Evolutionary conservation across 1,284 basidiomycete genomes (phyloP), one percentile per base, ranked within the genome.

Genomic region (Boletus semigastroideus): DNA sequence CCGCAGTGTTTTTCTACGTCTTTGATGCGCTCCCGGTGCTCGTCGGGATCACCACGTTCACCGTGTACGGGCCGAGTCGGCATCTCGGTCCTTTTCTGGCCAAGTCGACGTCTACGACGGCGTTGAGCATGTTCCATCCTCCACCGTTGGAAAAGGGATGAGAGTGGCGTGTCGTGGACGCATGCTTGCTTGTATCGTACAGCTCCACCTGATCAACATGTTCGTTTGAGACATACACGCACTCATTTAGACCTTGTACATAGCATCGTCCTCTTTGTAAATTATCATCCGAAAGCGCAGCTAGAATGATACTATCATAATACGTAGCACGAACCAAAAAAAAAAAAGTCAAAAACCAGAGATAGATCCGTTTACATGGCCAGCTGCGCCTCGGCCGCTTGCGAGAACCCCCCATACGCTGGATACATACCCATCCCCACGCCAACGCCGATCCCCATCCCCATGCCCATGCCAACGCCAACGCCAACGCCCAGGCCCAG

Each of bases 1-100:
- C 5, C 4, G 22, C 22, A 70, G 66, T 64, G 7, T 76, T 69
- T 59, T 76, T 77, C 58, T 73, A 77, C 46, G 61, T 68, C 6
- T 67, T 78, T 36, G 76, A 78, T 54, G 70, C 74, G 1, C 59
- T 72, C 13, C 67, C 71, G 5, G 55, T 78, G 1, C 62, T 73
- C 22, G 58, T 77, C 25, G 76, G 74, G n/a, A 72, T 76, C 33
- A 53, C 59, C 27, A 28, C 61, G 5, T 72, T 72, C 39, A 54
- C 65, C 6, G n/a, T 61, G 3, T 67, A 55, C 42, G 72, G 70
- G 72, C 72, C 72, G 11, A 64, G 61, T 14, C 56, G 51, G 19
- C 69, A 70, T 49, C 57, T 74, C 17, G 16, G 17, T 4, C 25
- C 48, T 16, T 34, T 31, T 14, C 3, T 25, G 1, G n/a, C 22